Conservation (phyloP, 2,329 filamentous ascomycete species). For the Parastagonospora nodorum region DNA sequence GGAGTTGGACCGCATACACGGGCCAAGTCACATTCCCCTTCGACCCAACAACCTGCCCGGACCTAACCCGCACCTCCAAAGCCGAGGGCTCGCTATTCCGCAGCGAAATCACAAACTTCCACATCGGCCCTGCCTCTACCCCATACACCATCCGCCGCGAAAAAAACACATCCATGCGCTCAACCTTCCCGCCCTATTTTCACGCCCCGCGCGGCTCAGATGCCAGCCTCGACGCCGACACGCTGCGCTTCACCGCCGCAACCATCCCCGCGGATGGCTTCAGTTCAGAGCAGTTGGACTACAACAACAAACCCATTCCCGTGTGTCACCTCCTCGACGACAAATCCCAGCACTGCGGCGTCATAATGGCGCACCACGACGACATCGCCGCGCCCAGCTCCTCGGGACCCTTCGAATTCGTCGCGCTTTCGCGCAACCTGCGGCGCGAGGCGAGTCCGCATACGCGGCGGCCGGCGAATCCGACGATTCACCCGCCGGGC, state of each 20-base stretch:
- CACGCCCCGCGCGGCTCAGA: slow-evolving; percentile 28
- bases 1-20: slow-evolving; percentile 39
- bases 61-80: slow-evolving; percentile 25
- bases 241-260: slow-evolving; percentile 30
- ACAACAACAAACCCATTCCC: slow-evolving; percentile 24
- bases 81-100: slow-evolving; percentile 32
- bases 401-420: slow-evolving; percentile 32
- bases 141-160: slow-evolving; percentile 38
- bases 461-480: slow-evolving; percentile 13
- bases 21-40: slow-evolving; percentile 40
- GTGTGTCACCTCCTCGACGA: slow-evolving; percentile 32
- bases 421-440: slow-evolving; percentile 35
- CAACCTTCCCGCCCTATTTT: slow-evolving; percentile 33
- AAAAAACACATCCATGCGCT: slow-evolving; percentile 25
- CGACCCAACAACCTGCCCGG: slow-evolving; percentile 39
- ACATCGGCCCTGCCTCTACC: slow-evolving; percentile 25
- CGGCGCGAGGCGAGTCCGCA: slow-evolving; percentile 21
- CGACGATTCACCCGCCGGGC: slow-evolving; percentile 36
- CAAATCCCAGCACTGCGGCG: slow-evolving; percentile 30
- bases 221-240: slow-evolving; percentile 21
- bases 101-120: slow-evolving; percentile 35
- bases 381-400: slow-evolving; percentile 21
- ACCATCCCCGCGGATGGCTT: slow-evolving; percentile 35
- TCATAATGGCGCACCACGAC: slow-evolving; percentile 37
- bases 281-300: slow-evolving; percentile 28